phyloP scores from a whole-genome alignment of 2,329 filamentous ascomycete species.

The Metarhizium brunneum region DNA sequence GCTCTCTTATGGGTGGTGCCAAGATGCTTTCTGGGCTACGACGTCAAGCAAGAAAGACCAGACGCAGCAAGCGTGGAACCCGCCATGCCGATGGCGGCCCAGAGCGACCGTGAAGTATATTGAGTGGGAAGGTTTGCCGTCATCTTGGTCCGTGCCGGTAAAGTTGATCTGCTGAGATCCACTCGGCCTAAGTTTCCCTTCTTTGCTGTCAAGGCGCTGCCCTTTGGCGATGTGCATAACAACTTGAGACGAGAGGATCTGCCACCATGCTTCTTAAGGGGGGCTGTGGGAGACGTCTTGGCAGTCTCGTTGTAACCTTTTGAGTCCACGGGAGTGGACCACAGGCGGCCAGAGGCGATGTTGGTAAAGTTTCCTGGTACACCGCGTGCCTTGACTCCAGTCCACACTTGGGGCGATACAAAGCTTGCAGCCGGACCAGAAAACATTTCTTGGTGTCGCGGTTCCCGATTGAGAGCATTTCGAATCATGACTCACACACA shows the following conservation, averaged over 20 bases:
- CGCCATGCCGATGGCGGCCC: slow-evolving; percentile 1
- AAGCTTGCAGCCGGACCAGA: not conserved
- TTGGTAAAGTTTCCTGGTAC: not conserved
- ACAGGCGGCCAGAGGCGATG: not conserved
- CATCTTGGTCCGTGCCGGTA: not conserved
- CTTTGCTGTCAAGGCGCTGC: slow-evolving; percentile 17
- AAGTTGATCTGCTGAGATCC: slow-evolving; percentile 7
- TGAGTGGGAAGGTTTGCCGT: not conserved
- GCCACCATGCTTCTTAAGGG: not conserved
- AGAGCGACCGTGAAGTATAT: not conserved
- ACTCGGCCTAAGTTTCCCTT: slow-evolving; percentile 20
- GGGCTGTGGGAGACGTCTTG: not conserved
- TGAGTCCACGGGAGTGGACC: not conserved
- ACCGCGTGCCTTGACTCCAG: not conserved
- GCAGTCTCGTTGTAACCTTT: not conserved
- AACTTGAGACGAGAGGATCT: slow-evolving; percentile 9
- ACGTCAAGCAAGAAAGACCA: not conserved
- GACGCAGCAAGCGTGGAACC: not conserved
- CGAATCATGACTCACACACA: not conserved
- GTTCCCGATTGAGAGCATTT: not conserved
- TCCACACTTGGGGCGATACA: not conserved
- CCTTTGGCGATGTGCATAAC: slow-evolving; percentile 23
- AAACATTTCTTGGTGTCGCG: not conserved
- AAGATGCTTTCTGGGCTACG: not conserved
- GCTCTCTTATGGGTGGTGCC: not conserved